These are phyloP conservation scores for Coelastrella sp. DNA, from an alignment of 139 green algal species.

Conservation along the genomic window DNA sequence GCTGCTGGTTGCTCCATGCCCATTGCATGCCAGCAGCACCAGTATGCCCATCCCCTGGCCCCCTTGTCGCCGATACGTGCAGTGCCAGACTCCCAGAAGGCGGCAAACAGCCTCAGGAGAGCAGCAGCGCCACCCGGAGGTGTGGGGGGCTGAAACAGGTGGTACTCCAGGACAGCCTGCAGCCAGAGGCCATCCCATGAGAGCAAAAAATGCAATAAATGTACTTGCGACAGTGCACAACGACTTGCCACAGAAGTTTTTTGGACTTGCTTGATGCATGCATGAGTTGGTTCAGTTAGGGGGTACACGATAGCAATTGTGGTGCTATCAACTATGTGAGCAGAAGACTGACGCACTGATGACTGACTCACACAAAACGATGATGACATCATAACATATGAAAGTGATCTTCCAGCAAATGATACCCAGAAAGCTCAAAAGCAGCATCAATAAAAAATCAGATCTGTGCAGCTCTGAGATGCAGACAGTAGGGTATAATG, in stretches of 20 bases:
- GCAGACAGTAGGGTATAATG: background rate
- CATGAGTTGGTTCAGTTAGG: too few relatives aligned
- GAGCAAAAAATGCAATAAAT: too few relatives aligned
- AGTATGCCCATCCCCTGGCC: conserved; percentile 67
- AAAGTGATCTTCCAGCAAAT: too few relatives aligned
- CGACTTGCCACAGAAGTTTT: too few relatives aligned
- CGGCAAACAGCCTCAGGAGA: conserved; percentile 75
- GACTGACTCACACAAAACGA: background rate
- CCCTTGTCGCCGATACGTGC: conserved; percentile 71
- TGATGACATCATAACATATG: too few relatives aligned
- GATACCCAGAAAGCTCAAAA: too few relatives aligned
- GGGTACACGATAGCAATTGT: too few relatives aligned
- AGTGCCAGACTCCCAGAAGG: conserved; percentile 75
- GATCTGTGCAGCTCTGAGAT: too few relatives aligned
- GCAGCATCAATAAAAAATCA: too few relatives aligned
- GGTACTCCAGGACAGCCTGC: conserved; percentile 80
- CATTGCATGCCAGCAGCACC: conserved; percentile 50
- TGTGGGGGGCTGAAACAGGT: conserved; percentile 63
- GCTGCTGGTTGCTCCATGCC: conserved; percentile 19
- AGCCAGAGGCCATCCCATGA: background rate
- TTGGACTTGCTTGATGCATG: background rate
- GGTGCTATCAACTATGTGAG: too few relatives aligned
- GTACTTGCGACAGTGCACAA: too few relatives aligned
- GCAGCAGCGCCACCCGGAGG: conserved; percentile 36
- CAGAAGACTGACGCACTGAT: too few relatives aligned